These are phyloP conservation scores for Vaccinium vitisidaea DNA, from an alignment of 148 eudicot genomes.

Conservation along the genomic window DNA sequence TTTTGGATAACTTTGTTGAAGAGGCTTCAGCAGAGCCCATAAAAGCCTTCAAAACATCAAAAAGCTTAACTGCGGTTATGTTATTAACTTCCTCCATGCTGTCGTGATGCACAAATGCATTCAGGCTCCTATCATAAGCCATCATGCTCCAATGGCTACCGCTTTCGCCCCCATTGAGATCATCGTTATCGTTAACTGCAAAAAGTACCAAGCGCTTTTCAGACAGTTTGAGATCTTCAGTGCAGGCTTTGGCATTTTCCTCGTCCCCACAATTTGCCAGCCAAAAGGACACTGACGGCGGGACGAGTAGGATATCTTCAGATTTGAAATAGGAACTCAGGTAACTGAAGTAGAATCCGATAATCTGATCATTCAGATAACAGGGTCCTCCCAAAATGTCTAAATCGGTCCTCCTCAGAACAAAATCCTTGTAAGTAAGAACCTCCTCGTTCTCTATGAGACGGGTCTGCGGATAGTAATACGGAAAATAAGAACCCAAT, in stretches of 20 bases:
- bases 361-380: not conserved
- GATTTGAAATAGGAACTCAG: not conserved
- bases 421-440: not conserved
- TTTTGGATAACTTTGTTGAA: not conserved
- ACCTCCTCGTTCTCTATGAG: not conserved
- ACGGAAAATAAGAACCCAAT: not conserved
- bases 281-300: not conserved
- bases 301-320: not conserved
- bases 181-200: constrained; percentile 10
- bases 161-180: not conserved
- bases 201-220: constrained; percentile 16
- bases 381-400: not conserved
- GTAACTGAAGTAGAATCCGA: not conserved
- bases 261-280: not conserved
- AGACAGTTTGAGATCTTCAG: constrained; percentile 15
- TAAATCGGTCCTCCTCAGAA: not conserved
- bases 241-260: not conserved
- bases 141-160: constrained; percentile 22
- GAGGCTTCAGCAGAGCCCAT: not conserved
- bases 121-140: constrained; percentile 9
- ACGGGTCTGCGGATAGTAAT: not conserved
- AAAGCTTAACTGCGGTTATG: not conserved
- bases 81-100: constrained; percentile 19
- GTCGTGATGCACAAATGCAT: constrained; percentile 19
- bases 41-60: constrained; percentile 14